A percentile compares a stretch with the other conserved stretches of the same genome.
These are phyloP conservation scores for Penicillium parvum DNA, from an alignment of 495 filamentous ascomycete genomes.

Conservation along the genomic window DNA sequence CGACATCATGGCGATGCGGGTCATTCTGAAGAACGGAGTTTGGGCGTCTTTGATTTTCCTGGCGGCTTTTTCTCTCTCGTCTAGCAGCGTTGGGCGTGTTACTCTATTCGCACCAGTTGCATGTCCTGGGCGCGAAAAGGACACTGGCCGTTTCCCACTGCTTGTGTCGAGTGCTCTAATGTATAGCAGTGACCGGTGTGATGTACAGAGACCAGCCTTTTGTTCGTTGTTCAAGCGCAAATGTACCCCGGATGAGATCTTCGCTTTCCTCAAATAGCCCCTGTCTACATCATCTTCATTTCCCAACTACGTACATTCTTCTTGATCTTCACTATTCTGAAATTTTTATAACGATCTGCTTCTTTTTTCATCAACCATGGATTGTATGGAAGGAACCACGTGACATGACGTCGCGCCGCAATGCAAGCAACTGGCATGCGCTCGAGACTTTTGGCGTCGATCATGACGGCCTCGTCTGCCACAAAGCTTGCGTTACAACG, in stretches of 20 bases:
- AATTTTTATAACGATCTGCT: not conserved
- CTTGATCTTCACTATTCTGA: too few relatives aligned
- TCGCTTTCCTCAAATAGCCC: too few relatives aligned
- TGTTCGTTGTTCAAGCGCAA: too few relatives aligned
- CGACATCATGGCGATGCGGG: conserved; percentile 12
- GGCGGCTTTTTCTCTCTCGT: conserved; percentile 2
- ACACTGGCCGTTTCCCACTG: conserved; percentile 5
- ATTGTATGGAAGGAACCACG: conserved; percentile 11
- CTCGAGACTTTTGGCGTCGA: conserved; percentile 2
- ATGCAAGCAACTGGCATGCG: not conserved
- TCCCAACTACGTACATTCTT: not conserved
- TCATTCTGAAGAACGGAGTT: conserved; percentile 21
- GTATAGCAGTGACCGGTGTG: conserved; percentile 15
- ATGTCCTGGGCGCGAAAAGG: not conserved
- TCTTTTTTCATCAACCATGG: not conserved
- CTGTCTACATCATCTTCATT: not conserved
- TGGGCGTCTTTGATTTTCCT: conserved; percentile 2
- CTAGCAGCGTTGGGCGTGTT: not conserved
- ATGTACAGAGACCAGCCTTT: conserved; percentile 20
- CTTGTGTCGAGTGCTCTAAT: conserved; percentile 6
- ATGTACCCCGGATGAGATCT: too few relatives aligned
- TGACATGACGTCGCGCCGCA: conserved; percentile 18
- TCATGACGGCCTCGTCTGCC: conserved; percentile 18
- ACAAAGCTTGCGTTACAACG: conserved; percentile 17
- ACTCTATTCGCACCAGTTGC: not conserved